phyloP scores from a whole-genome alignment of 1,284 basidiomycete species.

The Puccinia horiana region DNA sequence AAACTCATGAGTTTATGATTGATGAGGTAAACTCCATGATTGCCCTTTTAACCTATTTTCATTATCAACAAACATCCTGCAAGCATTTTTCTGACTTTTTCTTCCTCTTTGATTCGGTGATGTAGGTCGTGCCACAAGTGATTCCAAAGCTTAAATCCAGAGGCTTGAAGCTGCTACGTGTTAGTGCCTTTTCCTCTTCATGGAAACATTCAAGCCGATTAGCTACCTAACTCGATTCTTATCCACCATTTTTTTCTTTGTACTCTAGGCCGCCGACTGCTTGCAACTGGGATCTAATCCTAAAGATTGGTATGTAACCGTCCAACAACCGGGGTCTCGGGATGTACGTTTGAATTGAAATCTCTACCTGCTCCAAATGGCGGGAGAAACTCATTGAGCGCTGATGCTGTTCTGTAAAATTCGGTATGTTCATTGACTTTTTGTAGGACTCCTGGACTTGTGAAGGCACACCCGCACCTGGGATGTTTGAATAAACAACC shows the following conservation, averaged over 20 bases:
- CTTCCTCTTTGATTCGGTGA: not conserved
- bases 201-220: not conserved
- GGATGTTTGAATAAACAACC: not conserved
- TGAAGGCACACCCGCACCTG: slow-evolving; percentile 4
- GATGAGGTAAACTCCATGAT: not conserved
- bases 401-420: not conserved
- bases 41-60: not conserved
- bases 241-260: not conserved
- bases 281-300: not conserved
- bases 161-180: slow-evolving; percentile 1
- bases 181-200: not conserved
- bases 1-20: not conserved
- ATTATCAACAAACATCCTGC: not conserved
- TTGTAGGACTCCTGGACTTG: slow-evolving; percentile 14
- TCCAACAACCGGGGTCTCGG: not conserved
- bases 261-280: slow-evolving; percentile 13
- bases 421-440: not conserved
- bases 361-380: not conserved
- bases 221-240: too few relatives aligned
- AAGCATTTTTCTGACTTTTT: not conserved
- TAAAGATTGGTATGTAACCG: slow-evolving; percentile 33
- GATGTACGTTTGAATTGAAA: slow-evolving; percentile 19
- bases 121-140: slow-evolving; percentile 31
- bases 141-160: not conserved
- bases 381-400: not conserved